These are phyloP conservation scores for Xylaria sp. DNA, from an alignment of 2,329 filamentous ascomycete genomes.

Conservation along the genomic window DNA sequence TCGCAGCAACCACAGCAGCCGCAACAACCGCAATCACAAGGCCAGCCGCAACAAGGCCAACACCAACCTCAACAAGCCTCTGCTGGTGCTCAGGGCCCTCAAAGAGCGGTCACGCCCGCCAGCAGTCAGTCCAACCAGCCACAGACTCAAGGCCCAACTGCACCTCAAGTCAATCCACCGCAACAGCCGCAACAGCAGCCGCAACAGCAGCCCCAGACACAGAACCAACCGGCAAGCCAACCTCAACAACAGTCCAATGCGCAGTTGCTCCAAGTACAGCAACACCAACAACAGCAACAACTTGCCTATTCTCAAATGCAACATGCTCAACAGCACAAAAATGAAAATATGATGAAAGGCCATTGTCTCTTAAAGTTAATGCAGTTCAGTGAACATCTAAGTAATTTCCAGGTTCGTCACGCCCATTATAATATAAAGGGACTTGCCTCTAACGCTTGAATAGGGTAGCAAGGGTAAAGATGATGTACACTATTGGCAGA, in stretches of 20 bases:
- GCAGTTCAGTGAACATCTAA: constrained; percentile 71
- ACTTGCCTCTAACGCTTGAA: constrained; percentile 38
- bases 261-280: constrained; percentile 48
- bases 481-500: constrained; percentile 80
- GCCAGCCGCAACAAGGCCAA: constrained; percentile 39
- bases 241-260: constrained; percentile 46
- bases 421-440: neutral
- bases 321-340: constrained; percentile 56
- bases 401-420: constrained; percentile 63
- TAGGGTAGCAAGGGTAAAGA: constrained; percentile 69
- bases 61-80: constrained; percentile 38
- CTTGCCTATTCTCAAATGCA: constrained; percentile 44
- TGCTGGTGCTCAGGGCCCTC: constrained; percentile 41
- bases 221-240: constrained; percentile 45
- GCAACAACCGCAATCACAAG: constrained; percentile 30
- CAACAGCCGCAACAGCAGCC: constrained; percentile 50
- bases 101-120: constrained; percentile 37
- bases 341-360: constrained; percentile 63
- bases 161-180: constrained; percentile 40
- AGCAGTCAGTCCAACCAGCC: constrained; percentile 45
- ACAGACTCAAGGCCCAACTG: constrained; percentile 48
- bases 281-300: constrained; percentile 52
- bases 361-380: constrained; percentile 69
- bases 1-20: constrained; percentile 33
- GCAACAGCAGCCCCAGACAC: constrained; percentile 50